phyloP scores from a whole-genome alignment of 108 stramenopile genomes.

The Cyclostephanos tholiformis region DNA sequence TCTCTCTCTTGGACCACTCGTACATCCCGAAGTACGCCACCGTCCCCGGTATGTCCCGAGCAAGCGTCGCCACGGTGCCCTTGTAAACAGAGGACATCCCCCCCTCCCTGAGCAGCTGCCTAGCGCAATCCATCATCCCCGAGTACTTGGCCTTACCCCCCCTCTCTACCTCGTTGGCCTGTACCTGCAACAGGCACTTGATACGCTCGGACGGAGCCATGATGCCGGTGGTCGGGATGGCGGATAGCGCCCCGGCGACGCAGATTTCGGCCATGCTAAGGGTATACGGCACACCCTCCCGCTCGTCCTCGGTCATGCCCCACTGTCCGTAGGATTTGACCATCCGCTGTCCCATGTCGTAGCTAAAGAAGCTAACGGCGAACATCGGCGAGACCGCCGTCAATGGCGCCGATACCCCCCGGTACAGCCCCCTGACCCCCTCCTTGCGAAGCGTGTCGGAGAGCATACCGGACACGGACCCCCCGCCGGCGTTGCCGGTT shows the following conservation, averaged over 20 bases:
- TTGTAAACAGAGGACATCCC: constrained; percentile 73
- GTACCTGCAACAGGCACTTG: constrained; percentile 90
- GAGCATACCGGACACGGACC: constrained; percentile 67
- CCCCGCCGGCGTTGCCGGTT: constrained; percentile 39
- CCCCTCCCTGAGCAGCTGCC: constrained; percentile 68
- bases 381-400: constrained; percentile 90
- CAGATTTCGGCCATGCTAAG: constrained; percentile 67
- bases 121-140: constrained; percentile 78
- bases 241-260: constrained; percentile 83
- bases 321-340: constrained; percentile 42
- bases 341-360: constrained; percentile 75
- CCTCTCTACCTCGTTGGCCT: constrained; percentile 54
- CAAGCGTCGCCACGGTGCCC: constrained; percentile 80
- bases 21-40: constrained; percentile 89
- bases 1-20: constrained; percentile 68
- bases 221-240: constrained; percentile 78
- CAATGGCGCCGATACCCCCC: constrained; percentile 86
- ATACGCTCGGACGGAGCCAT: constrained; percentile 90
- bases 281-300: constrained; percentile 16
- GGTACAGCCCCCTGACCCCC: constrained; percentile 81
- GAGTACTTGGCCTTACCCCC: constrained; percentile 68
- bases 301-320: constrained; percentile 39
- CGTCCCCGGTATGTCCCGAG: constrained; percentile 89
- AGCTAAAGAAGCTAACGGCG: constrained; percentile 92
- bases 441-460: constrained; percentile 66